Conservation (phyloP, 176 grass and related monocot genomes). For the Elaeis guineensis region DNA sequence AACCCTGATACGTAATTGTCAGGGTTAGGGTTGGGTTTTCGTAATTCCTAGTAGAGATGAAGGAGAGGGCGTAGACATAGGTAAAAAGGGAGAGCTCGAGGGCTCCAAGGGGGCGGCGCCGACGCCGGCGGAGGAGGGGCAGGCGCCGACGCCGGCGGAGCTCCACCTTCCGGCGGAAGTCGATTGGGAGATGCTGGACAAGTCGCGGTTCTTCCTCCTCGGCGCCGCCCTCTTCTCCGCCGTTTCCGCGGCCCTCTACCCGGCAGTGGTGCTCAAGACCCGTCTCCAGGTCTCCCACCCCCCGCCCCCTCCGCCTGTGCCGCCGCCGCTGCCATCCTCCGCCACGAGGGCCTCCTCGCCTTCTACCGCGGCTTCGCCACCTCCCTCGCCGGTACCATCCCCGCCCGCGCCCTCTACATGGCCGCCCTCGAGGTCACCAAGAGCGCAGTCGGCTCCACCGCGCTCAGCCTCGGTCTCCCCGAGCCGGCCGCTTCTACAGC, state of each 20-base stretch:
- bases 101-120: not conserved
- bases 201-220: slow-evolving; percentile 37
- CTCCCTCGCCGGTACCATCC: slow-evolving; percentile 60
- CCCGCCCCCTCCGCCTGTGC: slow-evolving; percentile 19
- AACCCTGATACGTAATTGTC: not conserved
- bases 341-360: slow-evolving; percentile 46
- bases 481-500: slow-evolving; percentile 37
- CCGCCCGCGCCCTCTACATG: slow-evolving; percentile 77
- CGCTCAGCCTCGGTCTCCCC: slow-evolving; percentile 28
- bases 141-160: slow-evolving; percentile 5
- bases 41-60: slow-evolving; percentile 3
- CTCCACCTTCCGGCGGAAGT: slow-evolving; percentile 30
- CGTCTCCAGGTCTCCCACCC: slow-evolving; percentile 50
- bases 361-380: slow-evolving; percentile 76
- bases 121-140: not conserved
- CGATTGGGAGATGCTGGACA: slow-evolving; percentile 29
- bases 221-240: slow-evolving; percentile 30
- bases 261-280: slow-evolving; percentile 67
- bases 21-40: not conserved
- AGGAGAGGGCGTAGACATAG: slow-evolving; percentile 4
- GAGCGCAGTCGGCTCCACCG: slow-evolving; percentile 27
- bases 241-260: slow-evolving; percentile 44
- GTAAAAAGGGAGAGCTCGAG: not conserved
- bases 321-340: slow-evolving; percentile 40
- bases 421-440: slow-evolving; percentile 59